Conservation (phyloP, 768 basidiomycete genomes). For the Suillus subalutaceus region DNA sequence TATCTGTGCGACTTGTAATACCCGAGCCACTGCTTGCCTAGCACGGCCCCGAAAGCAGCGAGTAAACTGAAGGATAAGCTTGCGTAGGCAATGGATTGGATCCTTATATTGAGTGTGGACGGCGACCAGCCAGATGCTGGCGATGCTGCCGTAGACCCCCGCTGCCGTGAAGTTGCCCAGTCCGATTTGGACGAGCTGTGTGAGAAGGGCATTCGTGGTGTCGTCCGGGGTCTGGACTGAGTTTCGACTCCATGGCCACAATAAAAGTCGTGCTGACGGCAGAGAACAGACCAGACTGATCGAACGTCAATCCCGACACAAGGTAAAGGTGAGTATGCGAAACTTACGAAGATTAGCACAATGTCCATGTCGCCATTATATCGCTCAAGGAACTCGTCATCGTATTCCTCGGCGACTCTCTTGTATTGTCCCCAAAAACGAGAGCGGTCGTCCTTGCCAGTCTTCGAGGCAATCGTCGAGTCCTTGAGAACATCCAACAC, state of each 20-base stretch:
- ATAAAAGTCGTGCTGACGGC: conserved; percentile 17
- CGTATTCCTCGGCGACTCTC: conserved; percentile 18
- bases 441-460: background rate
- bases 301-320: background rate
- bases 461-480: no score
- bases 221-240: conserved; percentile 12
- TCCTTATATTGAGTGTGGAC: background rate
- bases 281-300: conserved; percentile 18
- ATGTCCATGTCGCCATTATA: conserved; percentile 21
- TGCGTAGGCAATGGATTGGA: conserved; percentile 15
- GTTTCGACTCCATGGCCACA: conserved; percentile 11
- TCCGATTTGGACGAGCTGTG: no score
- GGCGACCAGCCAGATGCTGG: conserved; percentile 5
- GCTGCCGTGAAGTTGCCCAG: no score
- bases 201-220: no score
- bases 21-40: no score
- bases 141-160: background rate
- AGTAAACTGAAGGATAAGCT: conserved; percentile 8
- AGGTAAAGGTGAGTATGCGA: background rate
- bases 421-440: conserved; percentile 17
- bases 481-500: no score
- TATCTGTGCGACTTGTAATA: no score
- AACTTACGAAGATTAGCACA: conserved; percentile 24
- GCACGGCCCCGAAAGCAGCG: no score
- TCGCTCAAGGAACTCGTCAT: conserved; percentile 20